Evolutionary conservation across 192 early-diverging fungal species (phyloP).

Genomic region (Haplosporangium gracile): DNA sequence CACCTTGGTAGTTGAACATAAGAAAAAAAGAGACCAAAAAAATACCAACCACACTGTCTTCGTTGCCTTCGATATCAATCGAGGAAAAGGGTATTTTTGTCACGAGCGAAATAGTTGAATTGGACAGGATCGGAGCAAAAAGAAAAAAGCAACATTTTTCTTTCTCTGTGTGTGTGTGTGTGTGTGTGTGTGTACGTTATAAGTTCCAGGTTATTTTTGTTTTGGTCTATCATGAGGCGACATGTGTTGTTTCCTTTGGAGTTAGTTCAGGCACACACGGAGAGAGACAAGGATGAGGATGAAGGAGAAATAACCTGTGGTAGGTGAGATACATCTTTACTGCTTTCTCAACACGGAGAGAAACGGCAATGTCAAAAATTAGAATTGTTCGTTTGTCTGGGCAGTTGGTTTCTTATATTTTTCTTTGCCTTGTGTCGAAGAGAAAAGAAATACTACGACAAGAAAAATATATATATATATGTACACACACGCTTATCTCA

Average conservation of each 20-base stretch:
- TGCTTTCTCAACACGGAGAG: neutral
- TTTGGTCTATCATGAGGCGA: neutral
- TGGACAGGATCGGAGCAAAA: neutral
- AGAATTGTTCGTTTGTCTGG: neutral
- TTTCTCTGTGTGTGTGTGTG: neutral
- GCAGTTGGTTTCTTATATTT: neutral
- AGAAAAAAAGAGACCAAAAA: neutral
- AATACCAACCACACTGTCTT: neutral
- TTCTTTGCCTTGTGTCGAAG: neutral
- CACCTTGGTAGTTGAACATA: neutral
- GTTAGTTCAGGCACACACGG: neutral
- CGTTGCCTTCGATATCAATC: neutral
- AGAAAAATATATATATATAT: too few species aligned
- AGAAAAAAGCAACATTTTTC: neutral
- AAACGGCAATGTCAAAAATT: neutral
- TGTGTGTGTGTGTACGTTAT: neutral
- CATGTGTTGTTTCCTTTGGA: neutral
- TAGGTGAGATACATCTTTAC: neutral
- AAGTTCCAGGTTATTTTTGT: neutral
- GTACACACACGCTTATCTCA: neutral
- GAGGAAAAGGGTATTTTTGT: neutral
- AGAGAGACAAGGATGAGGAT: neutral
- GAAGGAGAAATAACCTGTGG: neutral
- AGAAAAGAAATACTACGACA: neutral
- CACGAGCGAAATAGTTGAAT: neutral